phyloP scores from a whole-genome alignment of 164 flowering plant genomes.

The Warburgia ugandensis region DNA sequence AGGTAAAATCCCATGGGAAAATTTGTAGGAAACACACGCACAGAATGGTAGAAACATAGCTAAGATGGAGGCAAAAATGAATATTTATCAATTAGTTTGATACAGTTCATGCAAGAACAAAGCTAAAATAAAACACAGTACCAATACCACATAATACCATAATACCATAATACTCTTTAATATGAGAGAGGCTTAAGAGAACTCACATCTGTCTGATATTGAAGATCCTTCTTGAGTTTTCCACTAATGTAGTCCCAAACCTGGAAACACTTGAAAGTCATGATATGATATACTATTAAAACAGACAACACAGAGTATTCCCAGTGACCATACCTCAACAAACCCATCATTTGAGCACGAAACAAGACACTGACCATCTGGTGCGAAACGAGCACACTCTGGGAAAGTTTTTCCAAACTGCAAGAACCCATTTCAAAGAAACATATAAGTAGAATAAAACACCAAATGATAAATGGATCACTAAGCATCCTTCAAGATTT shows the following conservation, averaged over 20 bases:
- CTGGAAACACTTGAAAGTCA: constrained; percentile 29
- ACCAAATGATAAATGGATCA: not conserved
- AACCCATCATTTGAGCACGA: constrained; percentile 95
- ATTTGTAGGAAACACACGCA: no score
- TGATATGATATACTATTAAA: not conserved
- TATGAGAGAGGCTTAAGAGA: constrained; percentile 1
- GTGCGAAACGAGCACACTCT: constrained; percentile 90
- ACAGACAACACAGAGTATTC: not conserved
- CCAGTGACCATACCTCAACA: constrained; percentile 62
- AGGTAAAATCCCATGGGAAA: no score
- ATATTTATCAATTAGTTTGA: no score
- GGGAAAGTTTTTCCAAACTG: constrained; percentile 98
- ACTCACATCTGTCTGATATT: constrained; percentile 98
- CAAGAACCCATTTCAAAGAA: constrained; percentile 7
- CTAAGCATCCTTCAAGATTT: not conserved
- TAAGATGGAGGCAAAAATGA: no score
- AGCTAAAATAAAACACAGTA: no score
- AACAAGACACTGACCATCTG: constrained; percentile 96
- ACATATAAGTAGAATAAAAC: not conserved
- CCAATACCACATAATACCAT: no score
- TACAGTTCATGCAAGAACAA: no score
- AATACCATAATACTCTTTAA: no score
- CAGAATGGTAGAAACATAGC: no score
- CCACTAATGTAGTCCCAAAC: constrained; percentile 98
- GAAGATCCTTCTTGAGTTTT: constrained; percentile 97